Conservation (phyloP, 1,284 basidiomycete species). For the Anthracocystis walkeri region DNA sequence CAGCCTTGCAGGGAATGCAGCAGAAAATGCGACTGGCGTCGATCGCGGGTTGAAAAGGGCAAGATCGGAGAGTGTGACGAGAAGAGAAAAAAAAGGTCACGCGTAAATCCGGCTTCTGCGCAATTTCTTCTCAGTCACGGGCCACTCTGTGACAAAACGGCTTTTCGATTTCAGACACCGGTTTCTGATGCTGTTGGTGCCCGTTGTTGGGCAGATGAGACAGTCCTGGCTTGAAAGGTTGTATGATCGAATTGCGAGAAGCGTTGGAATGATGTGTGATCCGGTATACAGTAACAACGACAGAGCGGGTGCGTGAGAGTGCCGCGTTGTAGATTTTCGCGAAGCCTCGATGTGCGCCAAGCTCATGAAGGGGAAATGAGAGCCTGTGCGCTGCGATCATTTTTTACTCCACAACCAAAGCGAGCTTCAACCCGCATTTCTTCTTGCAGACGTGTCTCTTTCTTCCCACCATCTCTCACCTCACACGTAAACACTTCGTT, state of each 20-base stretch:
- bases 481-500: neutral
- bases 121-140: neutral
- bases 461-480: constrained; percentile 7
- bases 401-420: too few relatives aligned
- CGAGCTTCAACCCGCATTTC: neutral
- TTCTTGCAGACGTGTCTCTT: constrained; percentile 3
- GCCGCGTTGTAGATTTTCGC: constrained; percentile 3
- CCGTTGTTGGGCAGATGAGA: too few relatives aligned
- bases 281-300: neutral
- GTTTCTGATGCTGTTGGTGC: neutral
- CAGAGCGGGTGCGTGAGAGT: constrained; percentile 22
- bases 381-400: neutral
- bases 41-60: neutral
- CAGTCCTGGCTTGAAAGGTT: neutral
- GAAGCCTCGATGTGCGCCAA: neutral
- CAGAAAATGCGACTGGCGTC: neutral
- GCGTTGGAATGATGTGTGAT: neutral
- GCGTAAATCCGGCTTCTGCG: neutral
- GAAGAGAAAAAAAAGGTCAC: neutral
- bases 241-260: neutral
- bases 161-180: neutral
- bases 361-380: neutral
- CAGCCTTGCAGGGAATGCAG: neutral
- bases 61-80: neutral
- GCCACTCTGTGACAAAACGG: neutral